phyloP scores from a whole-genome alignment of 169 alveolate genomes.

The Theileria orientalis region DNA sequence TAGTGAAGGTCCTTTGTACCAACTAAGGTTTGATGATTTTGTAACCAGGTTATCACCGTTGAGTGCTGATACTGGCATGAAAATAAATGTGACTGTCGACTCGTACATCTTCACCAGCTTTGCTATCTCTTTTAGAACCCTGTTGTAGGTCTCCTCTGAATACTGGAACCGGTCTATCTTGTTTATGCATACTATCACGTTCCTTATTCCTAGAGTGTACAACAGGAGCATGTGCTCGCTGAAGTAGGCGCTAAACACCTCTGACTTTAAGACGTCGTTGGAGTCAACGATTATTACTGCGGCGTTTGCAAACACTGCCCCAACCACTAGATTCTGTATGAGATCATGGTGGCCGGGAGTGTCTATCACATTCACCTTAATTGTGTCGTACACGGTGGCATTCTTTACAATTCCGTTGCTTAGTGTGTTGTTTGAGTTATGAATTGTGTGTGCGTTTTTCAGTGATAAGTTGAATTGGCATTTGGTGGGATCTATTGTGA shows the following conservation, averaged over 20 bases:
- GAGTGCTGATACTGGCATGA: constrained; percentile 53
- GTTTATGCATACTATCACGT: constrained; percentile 68
- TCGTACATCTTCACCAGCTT: constrained; percentile 31
- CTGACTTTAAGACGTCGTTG: constrained; percentile 62
- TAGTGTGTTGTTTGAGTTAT: constrained; percentile 19
- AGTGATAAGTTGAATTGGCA: constrained; percentile 32
- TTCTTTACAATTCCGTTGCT: background rate
- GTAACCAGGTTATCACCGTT: constrained; percentile 36
- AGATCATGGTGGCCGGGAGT: constrained; percentile 78
- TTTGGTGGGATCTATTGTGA: constrained; percentile 65
- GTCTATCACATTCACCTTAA: constrained; percentile 71
- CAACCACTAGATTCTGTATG: constrained; percentile 63
- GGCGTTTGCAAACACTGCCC: constrained; percentile 73
- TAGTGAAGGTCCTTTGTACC: constrained; percentile 41
- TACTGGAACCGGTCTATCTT: constrained; percentile 69
- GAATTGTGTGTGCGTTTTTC: constrained; percentile 14
- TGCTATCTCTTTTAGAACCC: constrained; percentile 30
- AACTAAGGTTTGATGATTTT: constrained; percentile 2
- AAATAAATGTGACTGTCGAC: constrained; percentile 33
- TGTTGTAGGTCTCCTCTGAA: constrained; percentile 28
- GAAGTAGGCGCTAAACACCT: constrained; percentile 62
- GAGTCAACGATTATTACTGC: constrained; percentile 72
- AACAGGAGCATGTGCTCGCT: constrained; percentile 63
- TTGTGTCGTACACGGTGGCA: constrained; percentile 11
- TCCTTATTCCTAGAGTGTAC: constrained; percentile 66